phyloP scores from a whole-genome alignment of 202 grass and related monocot genomes.

The Cymbopogon flexuosus region DNA sequence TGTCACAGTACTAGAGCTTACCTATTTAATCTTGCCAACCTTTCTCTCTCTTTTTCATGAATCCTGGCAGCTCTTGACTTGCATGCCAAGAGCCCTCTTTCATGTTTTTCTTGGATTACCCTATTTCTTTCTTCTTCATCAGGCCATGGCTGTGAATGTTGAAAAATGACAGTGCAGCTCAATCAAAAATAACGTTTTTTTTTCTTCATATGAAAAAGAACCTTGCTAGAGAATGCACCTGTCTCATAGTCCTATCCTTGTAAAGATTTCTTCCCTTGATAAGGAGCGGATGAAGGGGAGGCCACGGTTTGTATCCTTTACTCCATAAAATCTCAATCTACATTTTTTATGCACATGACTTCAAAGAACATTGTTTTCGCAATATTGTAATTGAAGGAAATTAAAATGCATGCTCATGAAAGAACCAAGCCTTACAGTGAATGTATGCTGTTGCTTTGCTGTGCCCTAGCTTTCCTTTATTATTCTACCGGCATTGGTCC shows the following conservation, averaged over 20 bases:
- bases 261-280: conserved; percentile 83
- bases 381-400: conserved; percentile 5
- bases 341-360: background rate
- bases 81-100: conserved; percentile 47
- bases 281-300: conserved; percentile 54
- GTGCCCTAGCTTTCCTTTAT: conserved; percentile 72
- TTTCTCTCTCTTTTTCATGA: conserved; percentile 48
- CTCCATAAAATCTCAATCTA: conserved; percentile 84
- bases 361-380: background rate
- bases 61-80: conserved; percentile 49
- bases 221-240: conserved; percentile 34
- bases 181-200: conserved; percentile 11
- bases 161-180: conserved; percentile 5
- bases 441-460: conserved; percentile 75
- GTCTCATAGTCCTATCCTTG: conserved; percentile 64
- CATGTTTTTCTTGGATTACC: conserved; percentile 68
- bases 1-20: conserved; percentile 5
- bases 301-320: conserved; percentile 58
- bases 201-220: conserved; percentile 16
- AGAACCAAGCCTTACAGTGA: conserved; percentile 42
- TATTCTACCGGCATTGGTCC: conserved; percentile 55
- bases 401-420: background rate
- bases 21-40: conserved; percentile 31
- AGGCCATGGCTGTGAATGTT: conserved; percentile 53
- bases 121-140: conserved; percentile 61